These are phyloP conservation scores for Fagus crenata DNA, from an alignment of 306 rosid genomes.

Conservation along the genomic window DNA sequence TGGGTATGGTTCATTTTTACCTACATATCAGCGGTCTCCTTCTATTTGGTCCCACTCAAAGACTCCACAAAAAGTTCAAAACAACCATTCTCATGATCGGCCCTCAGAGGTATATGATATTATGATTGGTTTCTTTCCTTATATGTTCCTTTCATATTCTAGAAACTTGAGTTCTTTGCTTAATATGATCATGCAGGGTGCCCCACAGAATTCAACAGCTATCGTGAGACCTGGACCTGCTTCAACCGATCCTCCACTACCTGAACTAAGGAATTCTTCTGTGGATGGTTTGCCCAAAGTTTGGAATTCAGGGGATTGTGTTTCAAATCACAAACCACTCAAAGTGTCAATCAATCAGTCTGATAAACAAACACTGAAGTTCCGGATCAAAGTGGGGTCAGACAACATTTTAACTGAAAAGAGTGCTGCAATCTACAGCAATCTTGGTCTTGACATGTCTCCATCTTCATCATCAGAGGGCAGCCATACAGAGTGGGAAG, in stretches of 20 bases:
- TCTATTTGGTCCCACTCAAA: conserved; percentile 57
- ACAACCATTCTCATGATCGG: conserved; percentile 36
- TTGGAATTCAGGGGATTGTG: neutral
- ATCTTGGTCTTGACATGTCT: conserved; percentile 88
- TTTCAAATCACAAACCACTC: conserved; percentile 22
- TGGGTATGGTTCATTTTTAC: conserved; percentile 94
- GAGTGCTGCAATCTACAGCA: conserved; percentile 79
- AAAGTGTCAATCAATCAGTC: conserved; percentile 48
- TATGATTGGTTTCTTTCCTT: neutral
- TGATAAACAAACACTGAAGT: conserved; percentile 72
- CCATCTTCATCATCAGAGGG: conserved; percentile 77
- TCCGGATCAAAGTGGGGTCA: conserved; percentile 78
- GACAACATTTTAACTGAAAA: conserved; percentile 59
- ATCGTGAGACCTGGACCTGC: conserved; percentile 58
- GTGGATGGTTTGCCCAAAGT: neutral
- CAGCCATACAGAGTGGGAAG: conserved; percentile 83
- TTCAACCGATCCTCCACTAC: conserved; percentile 49
- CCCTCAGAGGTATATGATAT: conserved; percentile 50
- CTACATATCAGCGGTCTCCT: conserved; percentile 71
- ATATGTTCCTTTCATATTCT: neutral
- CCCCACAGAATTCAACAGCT: conserved; percentile 52
- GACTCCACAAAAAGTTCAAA: conserved; percentile 61
- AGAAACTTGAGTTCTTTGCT: neutral
- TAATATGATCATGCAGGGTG: conserved; percentile 41
- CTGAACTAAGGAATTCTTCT: conserved; percentile 44